These are phyloP conservation scores for Pugionium cornutum DNA, from an alignment of 345 rosid species.

Conservation along the genomic window DNA sequence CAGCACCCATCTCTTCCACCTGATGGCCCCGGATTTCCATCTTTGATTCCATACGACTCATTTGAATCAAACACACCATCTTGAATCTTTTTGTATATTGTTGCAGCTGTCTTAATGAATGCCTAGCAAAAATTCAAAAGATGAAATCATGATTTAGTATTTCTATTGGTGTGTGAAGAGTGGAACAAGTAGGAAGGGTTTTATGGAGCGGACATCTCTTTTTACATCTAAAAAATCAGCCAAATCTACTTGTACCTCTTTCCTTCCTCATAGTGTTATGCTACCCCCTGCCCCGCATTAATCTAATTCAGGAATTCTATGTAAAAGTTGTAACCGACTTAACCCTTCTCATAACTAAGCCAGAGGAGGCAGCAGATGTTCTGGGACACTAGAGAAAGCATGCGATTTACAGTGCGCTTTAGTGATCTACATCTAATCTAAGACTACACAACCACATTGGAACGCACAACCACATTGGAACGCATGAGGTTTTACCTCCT, in stretches of 20 bases:
- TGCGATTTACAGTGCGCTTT: neutral
- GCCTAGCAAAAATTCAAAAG: slow-evolving; percentile 52
- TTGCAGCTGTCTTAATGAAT: no score
- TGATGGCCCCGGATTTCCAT: slow-evolving; percentile 90
- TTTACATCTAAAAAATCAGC: neutral
- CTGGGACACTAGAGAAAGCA: slow-evolving; percentile 14
- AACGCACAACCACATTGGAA: slow-evolving; percentile 4
- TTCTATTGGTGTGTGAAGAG: neutral
- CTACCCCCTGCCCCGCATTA: neutral
- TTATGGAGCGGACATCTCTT: neutral
- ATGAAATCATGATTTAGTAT: neutral
- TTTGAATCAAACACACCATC: slow-evolving; percentile 97
- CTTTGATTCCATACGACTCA: slow-evolving; percentile 97
- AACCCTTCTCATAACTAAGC: neutral
- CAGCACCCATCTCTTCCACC: slow-evolving; percentile 96
- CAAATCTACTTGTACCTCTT: neutral
- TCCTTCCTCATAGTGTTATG: neutral
- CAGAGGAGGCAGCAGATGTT: neutral
- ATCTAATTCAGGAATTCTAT: slow-evolving; percentile 6
- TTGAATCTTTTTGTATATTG: no score
- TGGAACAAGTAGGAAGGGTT: neutral
- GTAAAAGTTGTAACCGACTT: neutral
- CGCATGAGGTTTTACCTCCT: slow-evolving; percentile 56
- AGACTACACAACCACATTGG: no score
- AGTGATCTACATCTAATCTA: neutral